Evolutionary conservation across 2,329 filamentous ascomycete genomes (phyloP).

Genomic region (Phaeosphaeriaceae sp.): DNA sequence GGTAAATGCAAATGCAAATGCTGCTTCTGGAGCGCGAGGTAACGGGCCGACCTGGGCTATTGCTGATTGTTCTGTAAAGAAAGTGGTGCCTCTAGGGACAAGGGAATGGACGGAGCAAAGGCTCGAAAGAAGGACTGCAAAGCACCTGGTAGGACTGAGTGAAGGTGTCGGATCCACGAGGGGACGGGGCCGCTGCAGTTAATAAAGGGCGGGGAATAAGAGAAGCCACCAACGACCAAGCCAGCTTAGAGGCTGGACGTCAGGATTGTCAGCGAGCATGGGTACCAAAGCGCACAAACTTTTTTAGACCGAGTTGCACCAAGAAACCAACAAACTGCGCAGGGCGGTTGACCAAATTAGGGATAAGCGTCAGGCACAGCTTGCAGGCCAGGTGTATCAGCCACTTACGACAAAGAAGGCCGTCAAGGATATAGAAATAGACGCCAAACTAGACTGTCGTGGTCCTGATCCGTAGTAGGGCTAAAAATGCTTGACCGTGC

Average conservation of each 20-base stretch:
- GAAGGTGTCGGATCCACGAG: slow-evolving; percentile 31
- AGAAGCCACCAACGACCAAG: slow-evolving; percentile 10
- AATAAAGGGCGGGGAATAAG: slow-evolving; percentile 35
- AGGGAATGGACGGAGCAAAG: slow-evolving; percentile 51
- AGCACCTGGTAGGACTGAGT: slow-evolving; percentile 38
- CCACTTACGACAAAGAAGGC: slow-evolving; percentile 17
- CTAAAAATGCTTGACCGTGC: slow-evolving; percentile 33
- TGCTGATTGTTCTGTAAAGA: slow-evolving; percentile 44
- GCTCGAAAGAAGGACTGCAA: slow-evolving; percentile 49
- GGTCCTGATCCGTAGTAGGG: slow-evolving; percentile 26
- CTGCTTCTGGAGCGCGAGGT: slow-evolving; percentile 49
- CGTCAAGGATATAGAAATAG: slow-evolving; percentile 14
- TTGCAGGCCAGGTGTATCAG: slow-evolving; percentile 8
- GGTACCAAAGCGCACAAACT: slow-evolving; percentile 28
- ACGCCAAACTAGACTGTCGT: slow-evolving; percentile 12
- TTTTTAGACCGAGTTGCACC: slow-evolving; percentile 33
- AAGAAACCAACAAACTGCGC: slow-evolving; percentile 23
- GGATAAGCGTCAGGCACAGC: slow-evolving; percentile 27
- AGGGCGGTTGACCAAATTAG: slow-evolving; percentile 21
- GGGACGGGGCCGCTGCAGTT: slow-evolving; percentile 29
- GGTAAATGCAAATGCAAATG: slow-evolving; percentile 19
- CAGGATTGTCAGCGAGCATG: slow-evolving; percentile 23
- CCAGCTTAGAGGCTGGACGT: slow-evolving; percentile 17
- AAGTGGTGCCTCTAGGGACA: slow-evolving; percentile 43
- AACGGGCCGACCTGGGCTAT: slow-evolving; percentile 53